These are phyloP conservation scores for Nigrospora oryzae DNA, from an alignment of 2,329 filamentous ascomycete species.

Conservation along the genomic window DNA sequence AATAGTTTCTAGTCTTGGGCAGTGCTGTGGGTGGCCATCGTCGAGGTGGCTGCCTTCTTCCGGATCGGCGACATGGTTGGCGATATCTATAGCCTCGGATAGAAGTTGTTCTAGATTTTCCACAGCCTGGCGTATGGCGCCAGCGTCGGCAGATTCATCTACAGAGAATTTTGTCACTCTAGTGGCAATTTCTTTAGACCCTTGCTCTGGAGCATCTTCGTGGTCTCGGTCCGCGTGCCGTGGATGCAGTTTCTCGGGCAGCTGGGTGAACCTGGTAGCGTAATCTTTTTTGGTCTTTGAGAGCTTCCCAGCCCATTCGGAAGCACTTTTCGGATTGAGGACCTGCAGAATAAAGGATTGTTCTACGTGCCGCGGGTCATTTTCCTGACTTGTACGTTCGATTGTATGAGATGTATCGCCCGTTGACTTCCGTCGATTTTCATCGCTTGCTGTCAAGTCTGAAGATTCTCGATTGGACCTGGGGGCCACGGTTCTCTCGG, in stretches of 20 bases:
- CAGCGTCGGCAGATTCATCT: conserved; percentile 11
- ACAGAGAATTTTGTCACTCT: conserved; percentile 16
- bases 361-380: conserved; percentile 2
- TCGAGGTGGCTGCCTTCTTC: conserved; percentile 13
- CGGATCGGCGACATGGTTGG: conserved; percentile 28
- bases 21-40: conserved; percentile 8
- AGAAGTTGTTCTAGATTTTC: conserved; percentile 36
- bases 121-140: conserved; percentile 15
- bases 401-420: too few species aligned
- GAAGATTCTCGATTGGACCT: too few species aligned
- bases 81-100: conserved; percentile 34
- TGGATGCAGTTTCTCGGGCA: conserved; percentile 14
- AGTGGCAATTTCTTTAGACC: conserved; percentile 6
- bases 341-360: conserved; percentile 6
- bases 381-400: not conserved
- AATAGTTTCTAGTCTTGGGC: conserved; percentile 3
- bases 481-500: too few species aligned
- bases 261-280: conserved; percentile 12
- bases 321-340: conserved; percentile 11
- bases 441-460: too few species aligned
- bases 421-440: too few species aligned
- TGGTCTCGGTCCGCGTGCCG: conserved; percentile 10
- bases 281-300: conserved; percentile 10
- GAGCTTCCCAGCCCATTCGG: conserved; percentile 17
- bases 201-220: conserved; percentile 7